Base-by-base conservation (phyloP, 306 rosid genomes). In the Canavalia ensiformis region DNA sequence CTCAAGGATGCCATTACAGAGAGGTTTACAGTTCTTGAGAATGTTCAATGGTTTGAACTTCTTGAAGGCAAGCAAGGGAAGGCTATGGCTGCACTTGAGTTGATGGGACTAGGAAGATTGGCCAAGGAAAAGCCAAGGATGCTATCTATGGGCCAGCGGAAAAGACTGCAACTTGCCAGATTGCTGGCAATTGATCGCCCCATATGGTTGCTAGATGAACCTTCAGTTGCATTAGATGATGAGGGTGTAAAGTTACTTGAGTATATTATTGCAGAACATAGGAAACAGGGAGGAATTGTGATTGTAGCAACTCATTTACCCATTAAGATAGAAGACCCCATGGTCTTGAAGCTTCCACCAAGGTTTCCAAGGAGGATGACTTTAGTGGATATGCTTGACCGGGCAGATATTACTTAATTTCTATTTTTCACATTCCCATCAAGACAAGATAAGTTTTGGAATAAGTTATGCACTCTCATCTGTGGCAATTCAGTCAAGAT, bases 131-230 rank as follows among this genome's bases (percentile, higher is more conserved):
- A 90, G 80, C 91, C 97, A 31, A 92, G 83, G 85, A 84, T 91
- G 91, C 59, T 94, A 29, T 94, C 98, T 5, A 92, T 91, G 96
- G 98, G 98, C 18, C 96, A 92, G 74, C 83, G 97, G 59, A 94
- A 92, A 80, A 86, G 98, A 78, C 52, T 94, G 84, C 98, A 94
- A 84, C 90, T 92, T 33, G 98, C 98, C 7, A 90, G 98, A 65
- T 72, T 92, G 86, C 87, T 94, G 50, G 98, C 98, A 13, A 81
- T 94, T 1, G 94, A 94, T 63, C 90, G 97, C 51, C 98, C 96
- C 25, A 94, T 94, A 52, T 94, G 97, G 98, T 78, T 94, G 88
- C 90, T 92, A 1, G 97, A 94, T 39, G 98, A 94, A 89, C 97
- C 97, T 76, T 94, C 97, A 1, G 96, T 94, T 78, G 98, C 97